These are phyloP conservation scores for Apophysomyces elegans DNA, from an alignment of 371 early-diverging fungal species.

Conservation along the genomic window DNA sequence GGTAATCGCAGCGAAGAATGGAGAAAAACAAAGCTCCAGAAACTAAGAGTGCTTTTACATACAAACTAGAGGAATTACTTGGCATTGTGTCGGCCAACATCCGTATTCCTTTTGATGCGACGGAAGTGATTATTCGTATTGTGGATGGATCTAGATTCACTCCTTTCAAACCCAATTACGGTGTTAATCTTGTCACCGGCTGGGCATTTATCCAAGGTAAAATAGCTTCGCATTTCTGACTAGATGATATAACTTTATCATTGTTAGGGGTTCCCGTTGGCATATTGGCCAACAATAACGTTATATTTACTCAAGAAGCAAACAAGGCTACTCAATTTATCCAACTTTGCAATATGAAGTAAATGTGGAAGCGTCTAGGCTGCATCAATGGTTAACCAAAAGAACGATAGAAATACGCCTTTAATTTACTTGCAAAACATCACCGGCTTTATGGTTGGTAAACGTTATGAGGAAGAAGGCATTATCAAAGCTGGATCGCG, in stretches of 20 bases:
- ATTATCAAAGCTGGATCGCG: constrained; percentile 80
- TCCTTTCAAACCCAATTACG: constrained; percentile 72
- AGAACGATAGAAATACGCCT: constrained; percentile 57
- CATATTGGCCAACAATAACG: constrained; percentile 76
- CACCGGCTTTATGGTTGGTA: constrained; percentile 70
- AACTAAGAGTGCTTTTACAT: background rate
- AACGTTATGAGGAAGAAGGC: constrained; percentile 75
- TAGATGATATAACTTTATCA: background rate
- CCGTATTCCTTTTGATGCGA: constrained; percentile 69
- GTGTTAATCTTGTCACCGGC: constrained; percentile 67
- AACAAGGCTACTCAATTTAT: constrained; percentile 84
- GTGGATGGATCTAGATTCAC: constrained; percentile 72
- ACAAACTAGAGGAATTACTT: constrained; percentile 57
- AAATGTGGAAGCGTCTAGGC: constrained; percentile 14
- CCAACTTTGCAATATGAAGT: constrained; percentile 75
- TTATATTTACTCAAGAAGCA: constrained; percentile 72
- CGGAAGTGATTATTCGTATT: constrained; percentile 70
- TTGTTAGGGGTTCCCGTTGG: constrained; percentile 67
- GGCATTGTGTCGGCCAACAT: constrained; percentile 72
- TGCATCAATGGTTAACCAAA: background rate
- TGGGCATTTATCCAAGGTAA: constrained; percentile 70
- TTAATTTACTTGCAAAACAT: constrained; percentile 73
- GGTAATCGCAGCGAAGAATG: constrained; percentile 24
- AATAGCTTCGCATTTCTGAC: background rate
- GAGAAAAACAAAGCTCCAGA: background rate